Conservation (phyloP, 176 grass and related monocot genomes). For the Bromus sterilis region DNA sequence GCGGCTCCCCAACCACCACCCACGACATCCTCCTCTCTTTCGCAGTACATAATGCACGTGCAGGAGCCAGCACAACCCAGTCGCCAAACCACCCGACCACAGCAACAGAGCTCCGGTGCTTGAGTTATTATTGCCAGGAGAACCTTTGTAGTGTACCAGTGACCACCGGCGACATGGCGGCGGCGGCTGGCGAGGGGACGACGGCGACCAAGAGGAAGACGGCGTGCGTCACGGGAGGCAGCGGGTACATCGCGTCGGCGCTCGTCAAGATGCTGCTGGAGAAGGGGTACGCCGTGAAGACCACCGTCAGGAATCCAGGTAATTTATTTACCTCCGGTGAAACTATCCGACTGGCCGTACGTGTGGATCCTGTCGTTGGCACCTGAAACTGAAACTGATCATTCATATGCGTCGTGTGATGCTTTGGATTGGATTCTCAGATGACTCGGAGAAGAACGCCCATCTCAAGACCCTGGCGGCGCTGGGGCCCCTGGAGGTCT, state of each 20-base stretch:
- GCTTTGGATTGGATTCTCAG: not conserved
- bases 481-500: conserved; percentile 21
- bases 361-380: not conserved
- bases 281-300: conserved; percentile 54
- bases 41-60: not conserved
- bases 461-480: conserved; percentile 37
- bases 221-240: conserved; percentile 69
- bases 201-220: conserved; percentile 24
- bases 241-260: conserved; percentile 43
- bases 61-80: not conserved
- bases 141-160: not conserved
- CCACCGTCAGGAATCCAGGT: conserved; percentile 61
- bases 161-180: not conserved
- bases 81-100: not conserved
- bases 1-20: not conserved
- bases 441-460: conserved; percentile 11
- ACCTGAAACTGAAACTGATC: not conserved
- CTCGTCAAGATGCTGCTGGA: conserved; percentile 59
- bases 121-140: not conserved
- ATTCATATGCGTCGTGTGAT: not conserved
- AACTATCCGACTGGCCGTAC: fast-evolving
- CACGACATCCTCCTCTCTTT: not conserved
- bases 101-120: not conserved
- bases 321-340: not conserved
- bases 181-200: not conserved